Percentiles rank a stretch among this genome's conserved stretches.
Evolutionary conservation across 768 basidiomycete genomes (phyloP).

Genomic region (Suillus cothurnatus): DNA sequence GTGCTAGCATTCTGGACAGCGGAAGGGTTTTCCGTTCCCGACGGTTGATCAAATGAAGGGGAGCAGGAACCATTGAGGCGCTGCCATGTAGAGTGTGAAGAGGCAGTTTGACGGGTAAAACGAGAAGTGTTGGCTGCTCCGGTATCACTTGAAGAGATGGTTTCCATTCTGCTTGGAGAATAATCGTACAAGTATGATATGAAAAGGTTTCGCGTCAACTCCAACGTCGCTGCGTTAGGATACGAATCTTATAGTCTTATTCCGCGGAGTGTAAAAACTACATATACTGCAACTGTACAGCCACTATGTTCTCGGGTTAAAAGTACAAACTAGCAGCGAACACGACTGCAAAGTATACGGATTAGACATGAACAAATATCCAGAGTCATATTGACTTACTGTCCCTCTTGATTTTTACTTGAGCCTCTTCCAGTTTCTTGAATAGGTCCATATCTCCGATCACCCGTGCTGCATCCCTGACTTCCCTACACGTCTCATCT

Average conservation of each 20-base stretch:
- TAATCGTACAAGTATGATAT: background rate
- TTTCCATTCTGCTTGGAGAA: constrained; percentile 1
- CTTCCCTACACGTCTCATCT: constrained; percentile 96
- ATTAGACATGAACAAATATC: constrained; percentile 11
- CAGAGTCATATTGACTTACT: constrained; percentile 57
- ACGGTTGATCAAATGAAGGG: background rate
- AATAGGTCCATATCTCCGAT: constrained; percentile 96
- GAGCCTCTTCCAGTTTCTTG: constrained; percentile 97
- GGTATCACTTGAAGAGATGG: background rate
- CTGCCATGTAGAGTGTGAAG: constrained; percentile 5
- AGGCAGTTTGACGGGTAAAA: background rate
- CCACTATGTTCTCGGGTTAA: constrained; percentile 35
- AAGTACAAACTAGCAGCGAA: constrained; percentile 90
- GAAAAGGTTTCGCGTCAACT: background rate
- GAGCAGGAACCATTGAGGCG: background rate
- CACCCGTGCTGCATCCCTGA: constrained; percentile 94
- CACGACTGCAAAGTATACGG: constrained; percentile 53
- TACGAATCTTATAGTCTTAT: background rate
- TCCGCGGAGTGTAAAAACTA: constrained; percentile 8
- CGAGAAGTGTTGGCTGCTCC: background rate
- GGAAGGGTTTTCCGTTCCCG: background rate
- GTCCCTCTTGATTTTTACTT: constrained; percentile 92
- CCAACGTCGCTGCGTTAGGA: background rate
- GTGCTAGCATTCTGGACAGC: background rate
- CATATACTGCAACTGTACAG: background rate